Evolutionary conservation across 371 early-diverging fungal genomes (phyloP), one percentile per base, ranked within the genome.

Genomic region (Zychaea mexicana): DNA sequence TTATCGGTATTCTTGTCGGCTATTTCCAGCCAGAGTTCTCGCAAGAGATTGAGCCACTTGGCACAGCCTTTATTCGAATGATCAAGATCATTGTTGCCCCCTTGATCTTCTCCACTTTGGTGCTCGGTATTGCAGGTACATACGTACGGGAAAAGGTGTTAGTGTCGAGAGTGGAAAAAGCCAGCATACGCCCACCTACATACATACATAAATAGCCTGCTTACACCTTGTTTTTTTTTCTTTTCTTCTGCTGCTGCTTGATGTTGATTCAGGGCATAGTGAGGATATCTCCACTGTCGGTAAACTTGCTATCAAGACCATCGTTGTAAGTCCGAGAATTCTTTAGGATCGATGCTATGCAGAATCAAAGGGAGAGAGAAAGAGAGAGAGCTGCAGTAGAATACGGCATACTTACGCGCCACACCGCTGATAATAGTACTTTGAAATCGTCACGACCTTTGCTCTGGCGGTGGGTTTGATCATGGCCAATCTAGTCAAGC

Each of bases 251-350:
- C n/a, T 15, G n/a, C 39, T 42, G 4, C 15, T 49, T 17, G 30
- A 85, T 85, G n/a, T n/a, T n/a, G n/a, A n/a, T n/a, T n/a, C n/a
- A 30, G 89, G 91, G 15, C 94, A 93, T 61, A 85, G 86, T n/a
- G 89, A 89, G 61, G 89, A 91, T 71, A 73, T 91, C 33, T 72
- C 65, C 9, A 72, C 79, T 36, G 84, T 90, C 28, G 90, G 88
- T 38, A 81, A 82, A n/a, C 65, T 90, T 30, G 89, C 88, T n/a
- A 52, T 90, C 67, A 90, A 90, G 72, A 76, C 85, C 2, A 76
- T 90, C 33, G 70, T 88, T 56, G 79, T 76, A 78, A 70, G 79
- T 62, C 7, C 9, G 8, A 21, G 52, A 28, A 38, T 62, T 62
- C 6, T 45, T 45, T 45, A 10, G 4, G 12, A 8, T 5, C 8